phyloP scores from a whole-genome alignment of 1,139 yeast species.

The Candida frijolesensis region DNA sequence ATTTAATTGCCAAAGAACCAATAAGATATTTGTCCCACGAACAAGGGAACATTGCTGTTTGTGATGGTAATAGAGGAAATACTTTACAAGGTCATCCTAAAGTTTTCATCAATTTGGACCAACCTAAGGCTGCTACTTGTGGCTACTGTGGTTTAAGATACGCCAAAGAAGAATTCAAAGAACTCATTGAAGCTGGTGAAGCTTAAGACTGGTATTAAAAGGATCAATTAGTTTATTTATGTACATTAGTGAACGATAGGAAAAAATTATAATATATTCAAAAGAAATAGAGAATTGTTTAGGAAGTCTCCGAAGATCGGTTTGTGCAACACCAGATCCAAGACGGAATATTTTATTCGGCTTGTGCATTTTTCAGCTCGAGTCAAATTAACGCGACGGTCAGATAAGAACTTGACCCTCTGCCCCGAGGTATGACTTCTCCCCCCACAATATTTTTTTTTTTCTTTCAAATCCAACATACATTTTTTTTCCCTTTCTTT shows the following conservation, averaged over 20 bases:
- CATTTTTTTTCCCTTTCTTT: background rate
- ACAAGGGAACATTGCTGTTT: constrained; percentile 67
- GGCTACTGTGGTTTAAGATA: constrained; percentile 78
- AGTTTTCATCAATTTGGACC: constrained; percentile 78
- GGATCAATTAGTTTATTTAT: background rate
- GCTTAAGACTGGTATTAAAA: background rate
- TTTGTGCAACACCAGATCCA: too few species aligned
- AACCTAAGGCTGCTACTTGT: constrained; percentile 70
- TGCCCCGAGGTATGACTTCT: background rate
- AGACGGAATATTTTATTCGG: too few species aligned
- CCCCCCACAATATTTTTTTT: background rate
- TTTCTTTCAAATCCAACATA: background rate
- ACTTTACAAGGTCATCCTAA: constrained; percentile 85
- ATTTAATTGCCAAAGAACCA: constrained; percentile 76
- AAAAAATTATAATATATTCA: background rate
- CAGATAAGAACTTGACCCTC: background rate
- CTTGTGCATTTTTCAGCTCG: too few species aligned
- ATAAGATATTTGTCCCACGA: constrained; percentile 57
- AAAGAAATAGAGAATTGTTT: background rate
- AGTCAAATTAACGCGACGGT: too few species aligned
- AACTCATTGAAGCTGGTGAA: constrained; percentile 34
- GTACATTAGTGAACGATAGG: background rate
- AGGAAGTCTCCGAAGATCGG: background rate
- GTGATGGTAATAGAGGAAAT: constrained; percentile 76
- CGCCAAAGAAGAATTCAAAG: constrained; percentile 53